These are phyloP conservation scores for Ustilago lituana DNA, from an alignment of 1,284 basidiomycete species.

Conservation along the genomic window DNA sequence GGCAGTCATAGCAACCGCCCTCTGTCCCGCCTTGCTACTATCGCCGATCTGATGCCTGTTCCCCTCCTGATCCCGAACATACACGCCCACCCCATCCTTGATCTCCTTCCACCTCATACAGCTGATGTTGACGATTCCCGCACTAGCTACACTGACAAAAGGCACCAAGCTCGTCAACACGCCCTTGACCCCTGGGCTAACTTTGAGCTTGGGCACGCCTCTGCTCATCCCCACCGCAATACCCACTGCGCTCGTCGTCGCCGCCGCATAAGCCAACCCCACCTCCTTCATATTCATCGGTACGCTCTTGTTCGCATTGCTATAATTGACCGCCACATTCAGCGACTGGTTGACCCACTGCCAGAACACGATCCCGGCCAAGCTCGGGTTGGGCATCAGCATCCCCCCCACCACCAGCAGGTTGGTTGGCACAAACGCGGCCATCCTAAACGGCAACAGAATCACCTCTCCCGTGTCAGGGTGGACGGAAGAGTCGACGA, in stretches of 20 bases:
- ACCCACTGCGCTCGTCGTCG: conserved; percentile 70
- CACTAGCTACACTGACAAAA: conserved; percentile 70
- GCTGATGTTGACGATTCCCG: conserved; percentile 62
- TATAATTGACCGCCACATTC: conserved; percentile 66
- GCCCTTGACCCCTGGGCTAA: conserved; percentile 39
- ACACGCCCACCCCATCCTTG: conserved; percentile 71
- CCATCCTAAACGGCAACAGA: conserved; percentile 71
- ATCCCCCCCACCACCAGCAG: conserved; percentile 70
- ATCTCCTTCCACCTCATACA: conserved; percentile 73
- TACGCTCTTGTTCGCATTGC: conserved; percentile 70
- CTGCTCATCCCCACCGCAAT: conserved; percentile 71
- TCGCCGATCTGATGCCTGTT: conserved; percentile 69
- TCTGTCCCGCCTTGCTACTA: conserved; percentile 69
- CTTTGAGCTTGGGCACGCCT: conserved; percentile 68
- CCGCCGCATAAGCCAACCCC: conserved; percentile 70
- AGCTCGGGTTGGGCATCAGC: conserved; percentile 51
- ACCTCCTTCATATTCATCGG: conserved; percentile 70
- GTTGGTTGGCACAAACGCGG: conserved; percentile 72
- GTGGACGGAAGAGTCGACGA: conserved; percentile 69
- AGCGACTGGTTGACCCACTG: conserved; percentile 72
- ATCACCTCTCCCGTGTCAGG: conserved; percentile 68
- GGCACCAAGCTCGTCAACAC: conserved; percentile 69
- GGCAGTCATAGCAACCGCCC: conserved; percentile 71
- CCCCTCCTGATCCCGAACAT: conserved; percentile 59
- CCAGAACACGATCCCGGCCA: conserved; percentile 70